Base-by-base conservation (phyloP, 306 rosid species). In the Begonia masoniana region DNA sequence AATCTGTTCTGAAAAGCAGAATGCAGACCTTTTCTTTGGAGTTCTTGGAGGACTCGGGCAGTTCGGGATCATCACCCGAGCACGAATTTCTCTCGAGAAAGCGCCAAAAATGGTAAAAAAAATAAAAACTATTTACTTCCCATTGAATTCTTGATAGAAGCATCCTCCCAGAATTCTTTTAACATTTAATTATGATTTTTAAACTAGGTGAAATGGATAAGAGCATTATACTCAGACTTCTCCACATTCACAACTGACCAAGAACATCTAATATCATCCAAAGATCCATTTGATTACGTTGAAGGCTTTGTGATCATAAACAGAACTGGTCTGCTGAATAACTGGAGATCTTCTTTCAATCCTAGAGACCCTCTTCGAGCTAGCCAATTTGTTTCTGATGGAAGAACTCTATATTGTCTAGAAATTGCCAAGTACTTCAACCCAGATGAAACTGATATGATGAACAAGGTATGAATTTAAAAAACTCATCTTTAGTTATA, bases 1-100 rank as follows among this genome's bases (percentile, higher is more conserved):
- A 60, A 78, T 75, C 63, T 92, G 99, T 71, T 86, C 99, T 6
- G 72, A 61, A 54, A 72, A 74, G 66, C 68, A 73, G 56, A 75
- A 77, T 68, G 68, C 81, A 17, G 96, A 92, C 51, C 95, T 92
- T 64, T 92, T 83, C 58, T 43, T 79, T 61, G 83, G 80, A 51
- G 96, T 78, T 58, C 84, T 86, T 48, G 99, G 99, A 62, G 99
- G 99, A 47, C 93, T 92, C 17, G 99, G 99, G 50, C 99, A 92
- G 67, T 92, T 92, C 62, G 99, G 95, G 64, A 76, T 92, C 80
- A 86, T 92, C 52, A 81, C 96, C 55, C 67, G 72, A 61, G 99
- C 99, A 19, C 75, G 86, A 53, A 86, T 92, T 67, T 75, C 93
- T 60, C 88, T 92, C 60, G 94, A 79, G 75, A 79, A 78, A 50